phyloP scores from a whole-genome alignment of 2,329 filamentous ascomycete genomes.

The Fusarium verticillioides region DNA sequence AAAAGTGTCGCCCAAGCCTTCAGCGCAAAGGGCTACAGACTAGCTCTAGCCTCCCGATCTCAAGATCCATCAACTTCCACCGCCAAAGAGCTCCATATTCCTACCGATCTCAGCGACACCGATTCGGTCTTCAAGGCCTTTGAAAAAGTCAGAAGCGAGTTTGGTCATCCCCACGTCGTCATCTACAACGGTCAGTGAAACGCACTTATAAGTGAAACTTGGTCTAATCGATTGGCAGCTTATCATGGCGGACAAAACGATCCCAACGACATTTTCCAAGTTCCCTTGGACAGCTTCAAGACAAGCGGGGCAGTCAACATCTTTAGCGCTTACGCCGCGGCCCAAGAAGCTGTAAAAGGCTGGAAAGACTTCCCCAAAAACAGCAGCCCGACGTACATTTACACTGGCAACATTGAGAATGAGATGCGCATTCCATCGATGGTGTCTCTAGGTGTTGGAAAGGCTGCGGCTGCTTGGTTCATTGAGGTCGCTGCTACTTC shows the following conservation, averaged over 20 bases:
- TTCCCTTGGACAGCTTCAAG: neutral
- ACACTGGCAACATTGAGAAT: conserved; percentile 10
- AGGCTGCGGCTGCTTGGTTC: conserved; percentile 1
- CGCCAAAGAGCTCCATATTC: neutral
- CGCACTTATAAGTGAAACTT: rapidly evolving
- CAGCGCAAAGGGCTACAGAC: conserved; percentile 8
- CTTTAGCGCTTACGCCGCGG: conserved; percentile 2
- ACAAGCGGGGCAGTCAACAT: neutral
- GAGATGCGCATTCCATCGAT: neutral
- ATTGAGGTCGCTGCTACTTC: neutral
- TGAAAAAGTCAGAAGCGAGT: neutral
- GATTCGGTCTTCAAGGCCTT: neutral
- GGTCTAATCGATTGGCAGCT: neutral
- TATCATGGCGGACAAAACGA: neutral
- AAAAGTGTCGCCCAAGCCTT: conserved; percentile 15
- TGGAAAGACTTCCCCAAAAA: neutral
- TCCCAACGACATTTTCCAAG: neutral
- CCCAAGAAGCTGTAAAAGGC: conserved; percentile 1
- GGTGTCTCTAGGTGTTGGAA: conserved; percentile 3
- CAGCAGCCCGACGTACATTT: neutral
- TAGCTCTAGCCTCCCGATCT: neutral
- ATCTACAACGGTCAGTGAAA: neutral
- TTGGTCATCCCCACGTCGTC: conserved; percentile 2
- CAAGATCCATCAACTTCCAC: neutral
- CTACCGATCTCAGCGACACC: neutral